Base-by-base conservation (phyloP, 1,139 yeast genomes). In the Kurtzmaniella quercitrusa region DNA sequence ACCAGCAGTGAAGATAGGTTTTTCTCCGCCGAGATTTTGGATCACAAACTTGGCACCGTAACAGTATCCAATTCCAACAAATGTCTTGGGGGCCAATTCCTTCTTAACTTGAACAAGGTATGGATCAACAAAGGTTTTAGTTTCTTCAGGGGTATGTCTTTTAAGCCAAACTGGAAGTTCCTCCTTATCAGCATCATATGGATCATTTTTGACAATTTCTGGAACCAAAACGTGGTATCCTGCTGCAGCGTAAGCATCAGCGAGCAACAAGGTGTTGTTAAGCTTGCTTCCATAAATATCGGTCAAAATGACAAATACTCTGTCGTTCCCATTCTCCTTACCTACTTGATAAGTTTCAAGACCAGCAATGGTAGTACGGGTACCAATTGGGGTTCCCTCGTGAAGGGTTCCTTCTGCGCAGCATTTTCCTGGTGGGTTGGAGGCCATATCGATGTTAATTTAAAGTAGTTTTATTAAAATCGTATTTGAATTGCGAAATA, bases 51-150 rank as follows among this genome's bases (percentile, higher is more conserved):
- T 84, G 41, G 89, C 96, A 55, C 96, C 96, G 53, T 73, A 88
- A 66, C 96, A 89, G 71, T 87, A 82, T 16, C 96, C 96, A 43
- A 84, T 65, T 16, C 80, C 79, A 41, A 74, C 82, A 21, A 84
- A 48, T 50, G 72, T 80, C 44, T 73, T 65, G 9, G 87, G 84
- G 4, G 66, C 59, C 42, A 63, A 59, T 43, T 74, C 77, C 28
- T 56, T 52, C 47, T 68, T 73, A 47, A 83, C 60, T 2, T 57
- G 55, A 1, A 54, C 50, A 48, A 84, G 55, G 52, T 72, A 84
- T 5, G 59, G 61, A 38, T 73, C 71, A 23, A 66, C 58, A 37
- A 66, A 54, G 19, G 66, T 65, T 17, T 58, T 50, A 11, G 82
- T 76, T 21, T 61, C 56, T 18, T 71, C 83, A 3, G 72, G 60